These are phyloP conservation scores for Dittrichia graveolens DNA, from an alignment of 129 eudicot species.

Conservation along the genomic window DNA sequence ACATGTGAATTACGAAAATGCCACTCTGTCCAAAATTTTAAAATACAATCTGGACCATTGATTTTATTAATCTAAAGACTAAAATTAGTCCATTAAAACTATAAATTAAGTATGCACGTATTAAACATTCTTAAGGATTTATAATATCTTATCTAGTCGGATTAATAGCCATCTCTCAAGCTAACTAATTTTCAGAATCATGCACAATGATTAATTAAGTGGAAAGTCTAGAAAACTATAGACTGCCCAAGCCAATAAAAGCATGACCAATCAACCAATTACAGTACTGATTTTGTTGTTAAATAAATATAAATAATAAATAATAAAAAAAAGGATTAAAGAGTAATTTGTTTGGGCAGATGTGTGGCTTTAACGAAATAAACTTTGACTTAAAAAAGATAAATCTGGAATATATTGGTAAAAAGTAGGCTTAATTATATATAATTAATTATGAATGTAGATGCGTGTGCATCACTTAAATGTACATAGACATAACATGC, in stretches of 20 bases:
- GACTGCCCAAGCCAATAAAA: conserved; percentile 24
- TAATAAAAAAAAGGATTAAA: conserved; percentile 10
- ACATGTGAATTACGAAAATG: too few species aligned
- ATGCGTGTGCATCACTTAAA: too few species aligned
- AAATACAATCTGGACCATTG: too few species aligned
- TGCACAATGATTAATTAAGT: conserved; percentile 9
- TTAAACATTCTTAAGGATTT: too few species aligned
- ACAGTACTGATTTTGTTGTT: not conserved
- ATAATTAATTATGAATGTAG: not conserved
- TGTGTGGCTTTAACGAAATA: conserved; percentile 37
- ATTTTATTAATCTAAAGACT: too few species aligned
- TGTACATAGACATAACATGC: too few species aligned
- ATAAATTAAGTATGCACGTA: too few species aligned
- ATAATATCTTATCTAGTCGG: conserved; percentile 14
- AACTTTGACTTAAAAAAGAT: conserved; percentile 25
- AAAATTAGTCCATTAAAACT: too few species aligned
- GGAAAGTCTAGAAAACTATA: conserved; percentile 11
- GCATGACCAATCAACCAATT: conserved; percentile 25
- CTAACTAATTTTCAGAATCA: not conserved
- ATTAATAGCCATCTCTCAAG: conserved; percentile 9
- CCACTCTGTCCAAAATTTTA: too few species aligned
- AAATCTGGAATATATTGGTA: not conserved
- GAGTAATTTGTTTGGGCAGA: conserved; percentile 20
- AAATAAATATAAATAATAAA: too few species aligned
- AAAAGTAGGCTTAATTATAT: conserved; percentile 11